phyloP scores from a whole-genome alignment of 2,329 filamentous ascomycete species.

The Stemphylium lycopersici region DNA sequence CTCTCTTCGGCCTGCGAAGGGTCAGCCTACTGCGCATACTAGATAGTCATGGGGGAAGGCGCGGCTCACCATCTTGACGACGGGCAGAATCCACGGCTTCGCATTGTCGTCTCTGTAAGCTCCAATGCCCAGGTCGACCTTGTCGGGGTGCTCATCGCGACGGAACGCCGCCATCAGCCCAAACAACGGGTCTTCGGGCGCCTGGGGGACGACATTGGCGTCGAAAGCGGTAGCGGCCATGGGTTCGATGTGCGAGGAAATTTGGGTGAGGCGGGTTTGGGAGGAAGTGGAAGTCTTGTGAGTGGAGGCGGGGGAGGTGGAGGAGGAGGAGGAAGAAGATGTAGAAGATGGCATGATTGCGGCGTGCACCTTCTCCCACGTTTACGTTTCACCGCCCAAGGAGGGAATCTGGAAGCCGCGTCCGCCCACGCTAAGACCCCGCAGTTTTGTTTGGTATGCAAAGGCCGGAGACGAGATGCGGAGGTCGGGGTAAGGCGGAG shows the following conservation, averaged over 20 bases:
- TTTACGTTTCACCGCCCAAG: constrained; percentile 35
- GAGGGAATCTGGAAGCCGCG: constrained; percentile 18
- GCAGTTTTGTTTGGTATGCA: constrained; percentile 21
- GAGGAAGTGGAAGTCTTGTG: constrained; percentile 17
- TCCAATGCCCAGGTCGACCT: constrained; percentile 94
- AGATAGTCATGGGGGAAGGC: background rate
- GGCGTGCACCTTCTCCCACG: constrained; percentile 21
- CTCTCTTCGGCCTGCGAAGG: constrained; percentile 81
- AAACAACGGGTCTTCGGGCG: constrained; percentile 94
- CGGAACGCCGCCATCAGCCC: constrained; percentile 88
- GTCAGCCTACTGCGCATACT: background rate
- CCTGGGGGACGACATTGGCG: constrained; percentile 79
- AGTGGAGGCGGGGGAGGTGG: constrained; percentile 19
- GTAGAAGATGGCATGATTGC: constrained; percentile 36
- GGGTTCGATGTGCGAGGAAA: constrained; percentile 74
- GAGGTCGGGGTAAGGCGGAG: constrained; percentile 19
- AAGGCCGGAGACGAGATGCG: constrained; percentile 25
- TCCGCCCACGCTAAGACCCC: constrained; percentile 32
- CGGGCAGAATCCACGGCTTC: constrained; percentile 96
- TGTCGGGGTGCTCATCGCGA: constrained; percentile 75
- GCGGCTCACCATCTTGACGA: constrained; percentile 84
- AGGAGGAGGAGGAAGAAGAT: constrained; percentile 5
- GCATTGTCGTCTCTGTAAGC: constrained; percentile 94
- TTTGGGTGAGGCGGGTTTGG: constrained; percentile 57
- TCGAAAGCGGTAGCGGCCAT: constrained; percentile 71